Base-by-base conservation (phyloP, 2,329 filamentous ascomycete species). In the Pseudogymnoascus sp. region DNA sequence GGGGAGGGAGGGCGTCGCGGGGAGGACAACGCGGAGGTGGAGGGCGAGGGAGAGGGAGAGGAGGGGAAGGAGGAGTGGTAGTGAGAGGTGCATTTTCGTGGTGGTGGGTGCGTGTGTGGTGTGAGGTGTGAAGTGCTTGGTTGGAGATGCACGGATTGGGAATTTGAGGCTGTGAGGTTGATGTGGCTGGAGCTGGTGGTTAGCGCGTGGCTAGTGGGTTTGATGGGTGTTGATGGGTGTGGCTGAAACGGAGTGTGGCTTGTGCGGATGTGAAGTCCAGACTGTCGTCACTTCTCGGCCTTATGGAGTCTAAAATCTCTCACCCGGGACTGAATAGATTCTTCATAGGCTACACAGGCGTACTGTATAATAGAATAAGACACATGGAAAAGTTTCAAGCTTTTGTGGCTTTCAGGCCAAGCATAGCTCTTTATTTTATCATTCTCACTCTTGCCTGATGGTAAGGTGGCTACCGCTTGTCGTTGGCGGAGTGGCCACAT, bases 71-170 rank as follows among this genome's bases (percentile, higher is more conserved):
- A 69, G 63, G 61, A 75, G 65, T 64, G 74, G 62, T 55, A 69
- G 35, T 60, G 74, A 66, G 69, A 74, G 66, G 58, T 69, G 75
- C 75, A 80, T 78, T 59, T 66, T 68, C 49, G 39, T 21, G 35
- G 35, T 33, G 37, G 60, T 38, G 38, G 45, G 41, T 63, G 52
- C 62, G 62, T 63, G 63, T 62, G 61, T 67, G 61, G 59, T 61
- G 63, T 19, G 41, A 60, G 26, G 52, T 52, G 63, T 45, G 65
- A 35, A 49, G 52, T 38, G 31, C 33, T 59, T 41, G 61, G 63
- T 33, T 63, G 58, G 52, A 62, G 38, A 52, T 70, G 61, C 33
- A 37, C 39, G 19, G 38, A n/a, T 23, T 38, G 26, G 21, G 39
- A 63, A 16, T 52, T 52, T 52, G 45, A 52, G 45, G 45, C 16